These are phyloP conservation scores for Claviceps arundinis DNA, from an alignment of 2,329 filamentous ascomycete species.

Conservation along the genomic window DNA sequence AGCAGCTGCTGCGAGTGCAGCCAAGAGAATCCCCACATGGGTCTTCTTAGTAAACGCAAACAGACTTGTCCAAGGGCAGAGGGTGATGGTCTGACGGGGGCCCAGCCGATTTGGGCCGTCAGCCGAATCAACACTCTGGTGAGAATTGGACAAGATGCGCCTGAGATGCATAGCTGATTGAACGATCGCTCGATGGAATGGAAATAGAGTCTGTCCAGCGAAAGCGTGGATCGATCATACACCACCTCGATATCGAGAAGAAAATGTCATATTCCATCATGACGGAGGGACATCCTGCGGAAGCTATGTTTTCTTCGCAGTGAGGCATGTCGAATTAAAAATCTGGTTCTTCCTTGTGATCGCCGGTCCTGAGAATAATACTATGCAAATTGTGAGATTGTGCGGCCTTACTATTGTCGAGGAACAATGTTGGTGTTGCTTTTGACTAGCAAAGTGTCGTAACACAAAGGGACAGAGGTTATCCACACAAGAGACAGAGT, in stretches of 20 bases:
- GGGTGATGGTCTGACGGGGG: no score
- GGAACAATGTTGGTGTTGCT: not conserved
- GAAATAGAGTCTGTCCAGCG: not conserved
- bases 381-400: not conserved
- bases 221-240: not conserved
- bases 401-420: slow-evolving; percentile 2
- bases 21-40: slow-evolving; percentile 41
- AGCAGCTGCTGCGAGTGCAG: slow-evolving; percentile 43
- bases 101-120: not conserved
- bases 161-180: not conserved
- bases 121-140: not conserved
- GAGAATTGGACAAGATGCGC: not conserved
- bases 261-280: not conserved
- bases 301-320: not conserved
- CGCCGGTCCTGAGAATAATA: not conserved
- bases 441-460: not conserved
- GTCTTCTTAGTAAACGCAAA: slow-evolving; percentile 58
- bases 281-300: no score
- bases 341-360: not conserved
- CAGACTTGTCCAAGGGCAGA: slow-evolving; percentile 31
- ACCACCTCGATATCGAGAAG: not conserved
- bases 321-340: not conserved
- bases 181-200: not conserved
- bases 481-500: not conserved
- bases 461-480: not conserved